phyloP scores from a whole-genome alignment of 2,329 filamentous ascomycete genomes.

The Penicillium sumatraense region DNA sequence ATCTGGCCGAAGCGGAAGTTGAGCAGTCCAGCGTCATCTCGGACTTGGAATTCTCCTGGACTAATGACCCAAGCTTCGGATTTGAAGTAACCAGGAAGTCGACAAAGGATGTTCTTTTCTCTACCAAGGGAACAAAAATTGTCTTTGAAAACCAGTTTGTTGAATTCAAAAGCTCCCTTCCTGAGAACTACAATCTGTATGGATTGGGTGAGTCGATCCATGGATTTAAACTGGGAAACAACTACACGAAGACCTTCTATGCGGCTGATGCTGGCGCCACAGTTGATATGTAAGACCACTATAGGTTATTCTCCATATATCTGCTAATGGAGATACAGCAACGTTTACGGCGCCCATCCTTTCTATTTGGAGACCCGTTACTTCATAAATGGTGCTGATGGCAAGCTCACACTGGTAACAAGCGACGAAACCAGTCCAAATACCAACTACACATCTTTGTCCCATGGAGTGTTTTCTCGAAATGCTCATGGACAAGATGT shows the following conservation, averaged over 20 bases:
- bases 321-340: conserved; percentile 36
- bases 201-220: conserved; percentile 75
- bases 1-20: conserved; percentile 53
- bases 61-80: conserved; percentile 60
- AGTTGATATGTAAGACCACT: conserved; percentile 70
- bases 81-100: conserved; percentile 56
- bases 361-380: conserved; percentile 67
- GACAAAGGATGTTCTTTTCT: conserved; percentile 55
- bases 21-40: conserved; percentile 66
- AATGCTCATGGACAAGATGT: conserved; percentile 74
- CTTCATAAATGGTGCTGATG: conserved; percentile 43
- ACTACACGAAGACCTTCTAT: conserved; percentile 55
- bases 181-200: conserved; percentile 69
- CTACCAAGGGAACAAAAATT: conserved; percentile 65
- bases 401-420: neutral
- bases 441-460: neutral
- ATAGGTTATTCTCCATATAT: too few species aligned
- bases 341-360: conserved; percentile 69
- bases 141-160: conserved; percentile 77
- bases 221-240: conserved; percentile 64
- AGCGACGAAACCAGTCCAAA: neutral
- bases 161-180: conserved; percentile 69
- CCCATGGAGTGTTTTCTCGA: conserved; percentile 65
- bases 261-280: conserved; percentile 46
- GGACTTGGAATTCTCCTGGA: conserved; percentile 60